Base-by-base conservation (phyloP, 371 early-diverging fungal genomes). In the Mortierella sp. region DNA sequence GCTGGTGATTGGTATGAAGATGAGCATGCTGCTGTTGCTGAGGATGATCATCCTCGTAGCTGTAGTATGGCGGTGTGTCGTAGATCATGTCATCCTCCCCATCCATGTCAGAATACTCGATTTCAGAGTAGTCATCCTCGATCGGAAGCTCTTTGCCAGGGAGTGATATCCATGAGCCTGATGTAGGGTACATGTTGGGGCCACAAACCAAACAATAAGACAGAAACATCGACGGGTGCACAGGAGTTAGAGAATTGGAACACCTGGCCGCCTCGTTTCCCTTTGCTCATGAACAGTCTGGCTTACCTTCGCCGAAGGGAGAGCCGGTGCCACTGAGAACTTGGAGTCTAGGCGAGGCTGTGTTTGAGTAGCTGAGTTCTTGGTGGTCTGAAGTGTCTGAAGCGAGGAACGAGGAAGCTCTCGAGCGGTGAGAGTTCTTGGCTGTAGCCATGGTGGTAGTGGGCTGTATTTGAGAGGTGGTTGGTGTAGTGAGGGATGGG, bases 51-150 rank as follows among this genome's bases (percentile, higher is more conserved):
- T 74, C 76, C 21, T 64, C 76, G 45, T 63, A 68, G 46, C 58
- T 61, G 24, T 68, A 74, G 49, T 68, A 74, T 13, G 76, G 76
- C 1, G 76, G 76, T 31, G 76, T 60, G 49, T 77, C 77, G 51
- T 69, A 77, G 40, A 77, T 70, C 77, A 77, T 66, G 44, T 77
- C 77, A 22, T 77, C 77, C 45, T 77, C 77, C 2, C 77, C 77
- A 34, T 77, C 77, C 66, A 77, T 70, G 50, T 77, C 77, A 22
- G 77, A 77, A 57, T 77, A 77, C 39, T 77, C 77, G 34, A 77
- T 58, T 51, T 77, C 77, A 45, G 77, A 77, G 59, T 70, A 77
- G 19, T 77, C 77, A 16, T 77, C 77, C 40, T 69, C 69, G 24
- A 77, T 34, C 34, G 34, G 55, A 40, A 61, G 70, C 27, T 77